Evolutionary conservation across 129 eudicot species (phyloP), one percentile per base, ranked within the genome.

Genomic region (Escallonia herrerae): DNA sequence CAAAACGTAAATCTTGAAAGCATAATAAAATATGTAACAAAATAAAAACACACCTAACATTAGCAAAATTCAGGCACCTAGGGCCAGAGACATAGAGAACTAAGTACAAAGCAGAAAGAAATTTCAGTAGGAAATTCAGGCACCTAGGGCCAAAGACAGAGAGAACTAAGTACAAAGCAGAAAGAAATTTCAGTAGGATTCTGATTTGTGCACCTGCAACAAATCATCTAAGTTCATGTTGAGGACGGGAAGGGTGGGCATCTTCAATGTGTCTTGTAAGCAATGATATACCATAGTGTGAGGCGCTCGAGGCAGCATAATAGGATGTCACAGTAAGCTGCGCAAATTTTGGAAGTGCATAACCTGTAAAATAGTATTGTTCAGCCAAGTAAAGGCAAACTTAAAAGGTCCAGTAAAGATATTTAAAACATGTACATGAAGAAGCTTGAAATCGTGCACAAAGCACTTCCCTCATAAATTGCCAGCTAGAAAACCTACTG

Each of bases 291-390:
- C 86, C 86, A 74, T 88, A 84, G 74, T 86, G 95, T 1, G 91
- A 89, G 62, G 86, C 90, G 76, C 95, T 86, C 72, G 98, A 93
- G 15, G 97, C 84, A 70, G 88, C 86, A 83, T 84, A 91, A 75
- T 91, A 87, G 39, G 95, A 87, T 48, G 84, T 85, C 80, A 79
- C 85, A 6, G 84, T 84, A 62, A 91, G 83, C 72, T 87, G 95
- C 8, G 96, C 62, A 58, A 91, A 87, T 63, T 63, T 77, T 62
- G 95, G 96, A 72, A 91, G 86, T 55, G 88, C 95, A 70, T 87
- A 91, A 41, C 90, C 97, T 90, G 86, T 58, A 60, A 43, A 60
- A 56, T 10, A 56, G 40, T 3, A 41, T 10, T 22, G 33, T 22
- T 22, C 33, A 22, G 33, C 33, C 33, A 22, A 22, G 1, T 22